These are phyloP conservation scores for Dothiorella sarmentorum DNA, from an alignment of 2,329 filamentous ascomycete species.

Conservation along the genomic window DNA sequence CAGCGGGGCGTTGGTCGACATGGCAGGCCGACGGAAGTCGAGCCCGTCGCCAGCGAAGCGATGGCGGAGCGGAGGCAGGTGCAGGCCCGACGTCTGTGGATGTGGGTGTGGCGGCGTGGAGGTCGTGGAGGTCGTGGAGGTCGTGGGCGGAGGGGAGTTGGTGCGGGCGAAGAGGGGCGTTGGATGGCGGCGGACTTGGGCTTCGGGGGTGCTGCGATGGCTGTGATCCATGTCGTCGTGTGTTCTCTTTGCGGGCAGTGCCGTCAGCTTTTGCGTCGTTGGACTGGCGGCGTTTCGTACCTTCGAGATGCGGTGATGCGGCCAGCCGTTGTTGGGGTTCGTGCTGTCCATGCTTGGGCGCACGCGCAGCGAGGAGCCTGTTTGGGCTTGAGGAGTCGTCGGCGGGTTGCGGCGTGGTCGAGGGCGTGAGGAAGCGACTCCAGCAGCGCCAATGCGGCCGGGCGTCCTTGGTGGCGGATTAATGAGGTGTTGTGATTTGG, in stretches of 20 bases:
- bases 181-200: constrained; percentile 20
- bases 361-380: neutral
- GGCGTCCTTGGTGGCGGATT: constrained; percentile 16
- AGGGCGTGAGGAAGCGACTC: constrained; percentile 4
- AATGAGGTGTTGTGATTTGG: constrained; percentile 17
- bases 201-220: constrained; percentile 30
- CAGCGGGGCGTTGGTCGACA: constrained; percentile 23
- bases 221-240: constrained; percentile 33
- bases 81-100: constrained; percentile 23
- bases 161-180: constrained; percentile 21
- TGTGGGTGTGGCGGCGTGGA: constrained; percentile 16
- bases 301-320: constrained; percentile 25
- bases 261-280: constrained; percentile 11
- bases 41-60: constrained; percentile 51
- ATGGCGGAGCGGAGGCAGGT: constrained; percentile 23
- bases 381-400: too few species aligned
- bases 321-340: constrained; percentile 1
- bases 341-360: constrained; percentile 9
- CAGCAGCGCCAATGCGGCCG: constrained; percentile 18
- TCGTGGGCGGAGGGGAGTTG: constrained; percentile 16
- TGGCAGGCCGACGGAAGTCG: constrained; percentile 52
- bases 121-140: too few species aligned
- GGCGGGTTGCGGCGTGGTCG: neutral
- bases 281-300: constrained; percentile 1
- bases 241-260: constrained; percentile 28